Base-by-base conservation (phyloP, 2,329 filamentous ascomycete genomes). In the Colletotrichum tofieldiae region DNA sequence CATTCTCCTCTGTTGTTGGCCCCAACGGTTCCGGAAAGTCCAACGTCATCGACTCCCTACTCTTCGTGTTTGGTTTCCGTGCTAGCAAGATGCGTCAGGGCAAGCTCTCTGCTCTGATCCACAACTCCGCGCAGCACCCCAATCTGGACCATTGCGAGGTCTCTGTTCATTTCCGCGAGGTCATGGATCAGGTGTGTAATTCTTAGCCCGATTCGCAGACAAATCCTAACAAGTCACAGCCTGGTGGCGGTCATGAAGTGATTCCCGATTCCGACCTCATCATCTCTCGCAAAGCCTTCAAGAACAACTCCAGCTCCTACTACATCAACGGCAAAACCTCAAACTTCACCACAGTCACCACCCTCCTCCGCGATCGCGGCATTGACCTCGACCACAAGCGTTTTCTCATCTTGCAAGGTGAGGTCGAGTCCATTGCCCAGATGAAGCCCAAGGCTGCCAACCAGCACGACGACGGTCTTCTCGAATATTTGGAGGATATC, bases 81-180 rank as follows among this genome's bases (percentile, higher is more conserved):
- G 96, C 96, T 52, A 98, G 96, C 87, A 99, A 99, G 84, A 99
- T 99, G 96, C 90, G 96, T 78, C 96, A 99, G 82, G 96, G 96
- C 79, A 99, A 99, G 84, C 95, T 99, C 59, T 99, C 96, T 1
- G 96, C 96, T 5, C 86, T 99, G 60, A 99, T 99, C 76, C 96
- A 99, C 84, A 99, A 98, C 81, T 98, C 96, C 16, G 95, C 95
- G 0, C 90, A 93, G 67, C 91, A 93, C 76, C 95, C 95, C 0
- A 90, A 98, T 77, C 84, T 99, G 26, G 94, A 97, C 59, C 92
- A 92, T 79, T 99, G 96, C 79, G 97, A 99, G 81, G 96, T 99
- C 14, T 94, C 97, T 67, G 97, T 99, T 5, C 94, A 98, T 81
- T 99, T 99, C 80, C 92, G 97, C 76, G 95, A 98, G 82, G 94